Percentiles rank a stretch among this genome's conserved stretches.
Conservation (phyloP, 2,329 filamentous ascomycete genomes). For the Cordyceps cateniannulata region DNA sequence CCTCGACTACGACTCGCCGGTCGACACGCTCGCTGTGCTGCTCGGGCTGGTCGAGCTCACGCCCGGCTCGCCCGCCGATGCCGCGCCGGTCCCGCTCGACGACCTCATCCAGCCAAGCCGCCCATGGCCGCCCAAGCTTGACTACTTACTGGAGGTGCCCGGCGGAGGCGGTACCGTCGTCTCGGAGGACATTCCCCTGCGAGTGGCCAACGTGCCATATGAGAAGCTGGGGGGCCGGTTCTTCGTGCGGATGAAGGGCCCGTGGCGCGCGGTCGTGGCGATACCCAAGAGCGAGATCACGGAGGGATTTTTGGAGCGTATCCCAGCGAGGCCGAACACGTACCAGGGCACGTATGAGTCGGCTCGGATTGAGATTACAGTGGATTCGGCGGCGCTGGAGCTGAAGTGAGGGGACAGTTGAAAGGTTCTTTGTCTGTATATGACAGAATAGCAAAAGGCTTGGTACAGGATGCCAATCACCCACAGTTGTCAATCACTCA, state of each 20-base stretch:
- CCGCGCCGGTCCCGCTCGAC: slow-evolving; percentile 23
- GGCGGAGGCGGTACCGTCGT: slow-evolving; percentile 24
- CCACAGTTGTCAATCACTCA: too few species aligned
- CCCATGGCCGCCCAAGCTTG: slow-evolving; percentile 28
- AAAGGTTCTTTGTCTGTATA: not conserved
- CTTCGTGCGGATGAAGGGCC: slow-evolving; percentile 26
- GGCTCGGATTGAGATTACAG: not conserved
- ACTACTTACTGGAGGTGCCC: slow-evolving; percentile 28
- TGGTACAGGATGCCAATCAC: not conserved
- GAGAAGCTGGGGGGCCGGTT: slow-evolving; percentile 25
- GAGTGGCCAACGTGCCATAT: slow-evolving; percentile 25
- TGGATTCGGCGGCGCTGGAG: not conserved
- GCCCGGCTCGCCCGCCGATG: slow-evolving; percentile 21
- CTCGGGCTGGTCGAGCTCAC: slow-evolving; percentile 30
- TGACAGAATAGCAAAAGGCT: not conserved
- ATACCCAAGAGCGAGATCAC: slow-evolving; percentile 17
- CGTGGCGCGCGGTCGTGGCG: slow-evolving; percentile 32
- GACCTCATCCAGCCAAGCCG: slow-evolving; percentile 25
- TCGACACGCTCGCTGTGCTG: slow-evolving; percentile 29
- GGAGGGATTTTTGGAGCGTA: slow-evolving; percentile 5
- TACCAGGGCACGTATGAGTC: slow-evolving; percentile 1
- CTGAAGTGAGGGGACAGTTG: not conserved
- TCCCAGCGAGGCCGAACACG: not conserved
- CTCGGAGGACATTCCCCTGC: slow-evolving; percentile 27
- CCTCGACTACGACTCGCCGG: slow-evolving; percentile 32